Conservation (phyloP, 2,329 filamentous ascomycete genomes). For the Rugonectria rugulosa region DNA sequence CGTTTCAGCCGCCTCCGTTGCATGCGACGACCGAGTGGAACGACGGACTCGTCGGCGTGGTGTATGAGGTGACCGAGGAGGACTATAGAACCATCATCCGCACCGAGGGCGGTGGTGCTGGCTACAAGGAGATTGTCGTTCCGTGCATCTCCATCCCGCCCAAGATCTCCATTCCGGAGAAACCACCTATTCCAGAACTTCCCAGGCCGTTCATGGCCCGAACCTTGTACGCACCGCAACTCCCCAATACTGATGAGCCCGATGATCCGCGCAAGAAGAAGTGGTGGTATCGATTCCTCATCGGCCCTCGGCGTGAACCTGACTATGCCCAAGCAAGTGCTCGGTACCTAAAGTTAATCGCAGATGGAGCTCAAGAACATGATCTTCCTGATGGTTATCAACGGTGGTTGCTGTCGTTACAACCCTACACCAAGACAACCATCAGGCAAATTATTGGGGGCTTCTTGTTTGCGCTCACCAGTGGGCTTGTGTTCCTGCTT, state of each 20-base stretch:
- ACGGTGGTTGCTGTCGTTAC: constrained; percentile 72
- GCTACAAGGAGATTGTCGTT: constrained; percentile 85
- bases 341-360: constrained; percentile 84
- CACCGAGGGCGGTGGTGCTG: constrained; percentile 85
- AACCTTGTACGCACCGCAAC: constrained; percentile 77
- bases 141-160: constrained; percentile 76
- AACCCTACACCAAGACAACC: constrained; percentile 75
- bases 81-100: constrained; percentile 89
- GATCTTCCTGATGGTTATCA: constrained; percentile 81
- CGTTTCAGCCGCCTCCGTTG: constrained; percentile 32
- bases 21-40: constrained; percentile 61
- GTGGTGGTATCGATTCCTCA: constrained; percentile 57
- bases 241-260: constrained; percentile 46
- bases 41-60: constrained; percentile 87
- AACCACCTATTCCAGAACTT: constrained; percentile 60
- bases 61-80: constrained; percentile 87
- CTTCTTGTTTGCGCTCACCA: constrained; percentile 66
- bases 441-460: constrained; percentile 71
- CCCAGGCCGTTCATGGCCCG: constrained; percentile 79
- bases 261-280: constrained; percentile 44
- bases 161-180: constrained; percentile 66
- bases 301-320: constrained; percentile 62
- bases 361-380: constrained; percentile 80
- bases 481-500: constrained; percentile 63
- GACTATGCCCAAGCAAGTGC: constrained; percentile 82